A percentile compares a stretch with the other conserved stretches of the same genome.
Evolutionary conservation across 495 filamentous ascomycete genomes (phyloP).

Genomic region (Xylona heveae): DNA sequence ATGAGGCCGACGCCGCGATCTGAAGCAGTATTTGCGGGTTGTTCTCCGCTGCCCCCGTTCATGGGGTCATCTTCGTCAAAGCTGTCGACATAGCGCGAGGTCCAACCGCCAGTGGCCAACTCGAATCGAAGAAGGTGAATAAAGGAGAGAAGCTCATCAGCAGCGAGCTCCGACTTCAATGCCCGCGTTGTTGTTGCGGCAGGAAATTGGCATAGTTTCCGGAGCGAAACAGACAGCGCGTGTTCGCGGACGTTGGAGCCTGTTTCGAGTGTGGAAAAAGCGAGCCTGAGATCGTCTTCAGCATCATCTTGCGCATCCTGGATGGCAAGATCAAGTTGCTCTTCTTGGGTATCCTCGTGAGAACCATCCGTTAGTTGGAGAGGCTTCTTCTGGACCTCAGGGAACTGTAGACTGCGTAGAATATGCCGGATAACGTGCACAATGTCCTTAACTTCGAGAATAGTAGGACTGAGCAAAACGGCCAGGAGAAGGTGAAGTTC

Average conservation of each 20-base stretch:
- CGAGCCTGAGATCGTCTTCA: slow-evolving; percentile 13
- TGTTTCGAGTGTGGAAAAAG: slow-evolving; percentile 12
- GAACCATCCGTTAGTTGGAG: slow-evolving; percentile 4
- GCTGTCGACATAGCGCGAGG: slow-evolving; percentile 39
- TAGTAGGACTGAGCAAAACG: slow-evolving; percentile 8
- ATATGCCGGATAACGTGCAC: slow-evolving; percentile 16
- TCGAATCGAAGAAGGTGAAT: slow-evolving; percentile 52
- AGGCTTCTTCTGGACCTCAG: background rate
- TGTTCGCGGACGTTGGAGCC: slow-evolving; percentile 10
- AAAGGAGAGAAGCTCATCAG: slow-evolving; percentile 45
- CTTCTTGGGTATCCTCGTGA: slow-evolving; percentile 7
- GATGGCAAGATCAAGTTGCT: slow-evolving; percentile 6
- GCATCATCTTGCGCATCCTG: slow-evolving; percentile 12
- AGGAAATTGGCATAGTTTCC: slow-evolving; percentile 44
- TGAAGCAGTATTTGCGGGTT: slow-evolving; percentile 28
- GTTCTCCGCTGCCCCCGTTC: too few relatives aligned
- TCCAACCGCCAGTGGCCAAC: slow-evolving; percentile 44
- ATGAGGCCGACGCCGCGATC: slow-evolving; percentile 23
- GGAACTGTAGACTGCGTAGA: slow-evolving; percentile 14
- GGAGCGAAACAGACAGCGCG: slow-evolving; percentile 17
- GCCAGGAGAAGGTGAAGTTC: slow-evolving; percentile 13
- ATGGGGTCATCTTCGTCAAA: slow-evolving; percentile 29
- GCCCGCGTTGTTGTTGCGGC: slow-evolving; percentile 29
- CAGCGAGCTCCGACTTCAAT: slow-evolving; percentile 41
- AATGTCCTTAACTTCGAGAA: slow-evolving; percentile 24